phyloP scores from a whole-genome alignment of 768 basidiomycete genomes.

The Lactifluus hygrophoroides region DNA sequence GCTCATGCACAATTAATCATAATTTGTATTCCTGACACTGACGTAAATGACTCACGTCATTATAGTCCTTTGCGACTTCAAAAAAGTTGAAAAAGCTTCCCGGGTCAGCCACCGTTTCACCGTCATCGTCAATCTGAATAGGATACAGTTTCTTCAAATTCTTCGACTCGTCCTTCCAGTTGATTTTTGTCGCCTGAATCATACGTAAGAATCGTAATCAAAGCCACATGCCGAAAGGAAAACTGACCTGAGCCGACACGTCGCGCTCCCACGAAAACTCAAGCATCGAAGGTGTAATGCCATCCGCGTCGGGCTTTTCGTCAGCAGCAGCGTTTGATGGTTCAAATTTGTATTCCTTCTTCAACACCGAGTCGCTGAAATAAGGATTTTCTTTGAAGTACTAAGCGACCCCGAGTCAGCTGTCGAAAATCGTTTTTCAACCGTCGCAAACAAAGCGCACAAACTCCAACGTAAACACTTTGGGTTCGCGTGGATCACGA shows the following conservation, averaged over 20 bases:
- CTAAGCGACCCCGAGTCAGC: conserved; percentile 30
- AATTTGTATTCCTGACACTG: neutral
- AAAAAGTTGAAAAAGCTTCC: conserved; percentile 91
- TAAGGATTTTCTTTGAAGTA: conserved; percentile 82
- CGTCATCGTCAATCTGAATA: conserved; percentile 50
- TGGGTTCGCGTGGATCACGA: conserved; percentile 62
- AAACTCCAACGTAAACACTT: conserved; percentile 83
- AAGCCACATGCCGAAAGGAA: neutral
- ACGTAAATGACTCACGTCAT: conserved; percentile 46
- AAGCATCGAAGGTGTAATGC: conserved; percentile 69
- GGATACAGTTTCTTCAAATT: conserved; percentile 77
- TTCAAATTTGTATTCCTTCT: conserved; percentile 73
- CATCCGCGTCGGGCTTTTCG: conserved; percentile 61
- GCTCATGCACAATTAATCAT: conserved; percentile 16
- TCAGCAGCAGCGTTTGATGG: conserved; percentile 43
- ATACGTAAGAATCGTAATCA: neutral
- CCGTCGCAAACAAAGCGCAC: conserved; percentile 41
- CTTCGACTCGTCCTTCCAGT: conserved; percentile 74
- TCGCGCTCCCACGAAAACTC: conserved; percentile 76
- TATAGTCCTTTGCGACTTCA: conserved; percentile 53
- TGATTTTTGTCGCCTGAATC: conserved; percentile 53
- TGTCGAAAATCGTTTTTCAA: neutral
- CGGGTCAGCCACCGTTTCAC: conserved; percentile 51
- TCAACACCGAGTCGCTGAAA: conserved; percentile 66
- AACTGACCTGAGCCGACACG: conserved; percentile 49